Evolutionary conservation across 371 early-diverging fungal species (phyloP), one percentile per base, ranked within the genome.

Genomic region (Synchytrium microbalum): DNA sequence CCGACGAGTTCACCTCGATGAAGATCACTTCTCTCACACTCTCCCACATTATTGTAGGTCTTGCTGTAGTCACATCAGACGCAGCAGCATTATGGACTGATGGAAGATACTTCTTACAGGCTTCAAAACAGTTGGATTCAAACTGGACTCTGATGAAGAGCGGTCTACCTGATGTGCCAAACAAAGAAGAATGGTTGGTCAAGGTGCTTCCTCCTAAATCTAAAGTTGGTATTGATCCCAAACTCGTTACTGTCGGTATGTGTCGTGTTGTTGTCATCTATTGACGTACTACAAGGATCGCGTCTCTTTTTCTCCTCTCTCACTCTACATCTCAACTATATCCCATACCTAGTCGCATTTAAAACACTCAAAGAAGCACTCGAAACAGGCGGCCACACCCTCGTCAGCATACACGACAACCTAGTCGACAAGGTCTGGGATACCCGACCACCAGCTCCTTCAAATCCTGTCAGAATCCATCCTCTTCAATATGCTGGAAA

Each of bases 101-200:
- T 74, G 96, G 97, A 1, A 82, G 99, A 55, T 99, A 99, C 84
- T 99, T 92, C 77, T 75, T 99, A 64, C 99, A 99, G 79, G 99
- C 99, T 13, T 81, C 89, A 1, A 83, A 93, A 71, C 89, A 99
- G 77, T 78, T 99, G 59, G 92, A 92, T 73, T 59, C 69, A 33
- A 90, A 91, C 73, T 96, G 96, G 96, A 88, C 84, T 24, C 73
- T 96, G 72, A 92, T 92, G 90, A 96, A 95, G 78, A 80, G 81
- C 66, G 98, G 96, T 1, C 71, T 92, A 31, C 88, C 92, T 0
- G 87, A 84, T 51, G 88, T 91, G 0, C 94, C 93, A 25, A 87
- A 85, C 31, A 92, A 91, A 86, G 88, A 90, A 73, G 90, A 91
- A 61, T 96, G 90, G 80, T 73, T 93, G 25, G 73, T 82, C 60